Evolutionary conservation across 2,329 filamentous ascomycete species (phyloP), one percentile per base, ranked within the genome.

Genomic region (Sporothrix brasiliensis): DNA sequence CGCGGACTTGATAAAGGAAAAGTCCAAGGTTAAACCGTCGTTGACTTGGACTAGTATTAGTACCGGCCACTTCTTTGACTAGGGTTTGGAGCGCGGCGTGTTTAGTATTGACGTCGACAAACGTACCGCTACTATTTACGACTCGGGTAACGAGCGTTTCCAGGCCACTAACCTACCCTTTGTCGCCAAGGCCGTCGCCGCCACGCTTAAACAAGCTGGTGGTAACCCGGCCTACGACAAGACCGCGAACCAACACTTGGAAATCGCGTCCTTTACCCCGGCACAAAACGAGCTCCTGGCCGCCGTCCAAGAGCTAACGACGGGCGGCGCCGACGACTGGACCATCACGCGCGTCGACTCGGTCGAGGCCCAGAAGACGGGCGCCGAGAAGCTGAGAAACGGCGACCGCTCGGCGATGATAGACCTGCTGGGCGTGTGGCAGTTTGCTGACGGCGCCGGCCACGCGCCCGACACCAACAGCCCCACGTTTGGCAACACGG

Each of bases 281-380:
- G 84, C 84, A 1, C 88, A 90, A 77, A 85, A 86, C 21, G 81
- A 90, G 73, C 77, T 91, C 1, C 75, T 90, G 1, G 77, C 79
- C 14, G 76, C 82, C 0, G 78, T 86, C 2, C 86, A 91, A 77
- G 82, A 84, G 70, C 78, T 82, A 11, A 86, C 84, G 0, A 34
- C 34, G 14, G 41, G 41, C 13, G 68, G 41, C 2, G 75, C 58
- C 13, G 58, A 79, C 21, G 84, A 85, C 72, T 89, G 84, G 81
- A 79, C 80, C 0, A 79, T 88, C 1, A 81, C 79, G 3, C 77
- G 76, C 7, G 71, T 77, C 10, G 77, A 73, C 11, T 78, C 79
- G 24, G 75, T 73, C 0, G 81, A 81, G 10, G 72, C 80, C 66
- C 75, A 79, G 67, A 77, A 78, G 75, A 75, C 73, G 21, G 83